Evolutionary conservation across 2,329 filamentous ascomycete species (phyloP), one percentile per base, ranked within the genome.

Genomic region (Zymoseptoria passerinii): DNA sequence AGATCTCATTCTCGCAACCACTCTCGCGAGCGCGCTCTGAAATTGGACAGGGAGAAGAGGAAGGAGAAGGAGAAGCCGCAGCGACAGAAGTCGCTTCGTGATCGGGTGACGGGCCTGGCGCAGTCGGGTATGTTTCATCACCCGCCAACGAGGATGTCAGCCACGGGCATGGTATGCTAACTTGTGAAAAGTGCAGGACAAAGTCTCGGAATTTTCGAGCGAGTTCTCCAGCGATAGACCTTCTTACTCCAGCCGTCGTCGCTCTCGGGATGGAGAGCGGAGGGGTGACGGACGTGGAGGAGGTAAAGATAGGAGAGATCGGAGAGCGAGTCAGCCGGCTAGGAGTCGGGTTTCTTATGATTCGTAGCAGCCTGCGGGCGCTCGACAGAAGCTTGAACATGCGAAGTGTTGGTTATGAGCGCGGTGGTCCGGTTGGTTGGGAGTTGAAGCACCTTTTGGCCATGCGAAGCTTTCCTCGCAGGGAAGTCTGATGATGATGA

Each of bases 1-100:
- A 57, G 59, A 50, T 57, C 59, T 1, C 35, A 55, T 53, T 56
- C 58, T 28, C 53, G 54, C 29, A 54, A 57, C 28, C 53, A 51
- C n/a, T 53, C 60, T 16, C 35, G 35, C 10, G 35, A 44, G 5
- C 35, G 35, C n/a, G 4, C 16, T 0, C 35, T 13, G 13, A 44
- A 16, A 16, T 44, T 16, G 2, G 35, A 44, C 4, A 44, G n/a
- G n/a, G 35, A 44, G 13, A 44, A 44, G n/a, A 13, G n/a, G 4
- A 44, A 44, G n/a, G 35, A 44, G 35, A 44, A 44, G n/a, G 13
- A 44, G 7, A 44, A 44, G 16, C 35, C 35, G 3, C 35, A n/a
- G 13, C 10, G 35, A 44, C 35, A 44, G 5, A 44, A 44, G 35
- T 44, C 35, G 4, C 35, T 44, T 16, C 35, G 35, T 1, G 35